phyloP scores from a whole-genome alignment of 2,329 filamentous ascomycete genomes.

The Microthyrium microscopicum region DNA sequence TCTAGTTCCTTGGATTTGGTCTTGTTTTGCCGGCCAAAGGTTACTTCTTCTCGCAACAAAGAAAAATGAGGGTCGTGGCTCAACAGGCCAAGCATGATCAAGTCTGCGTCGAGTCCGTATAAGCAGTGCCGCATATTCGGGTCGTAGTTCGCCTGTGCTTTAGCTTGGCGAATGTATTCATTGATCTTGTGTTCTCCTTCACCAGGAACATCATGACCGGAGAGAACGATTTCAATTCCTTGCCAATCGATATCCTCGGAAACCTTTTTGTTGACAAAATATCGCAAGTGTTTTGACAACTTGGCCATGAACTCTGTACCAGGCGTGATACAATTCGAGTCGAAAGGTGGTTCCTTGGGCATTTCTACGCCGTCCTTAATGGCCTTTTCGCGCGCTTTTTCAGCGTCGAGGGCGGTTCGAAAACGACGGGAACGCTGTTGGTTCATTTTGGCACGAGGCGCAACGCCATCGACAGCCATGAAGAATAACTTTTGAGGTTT shows the following conservation, averaged over 20 bases:
- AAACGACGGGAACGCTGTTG: constrained; percentile 93
- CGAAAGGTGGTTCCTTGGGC: constrained; percentile 88
- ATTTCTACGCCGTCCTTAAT: constrained; percentile 77
- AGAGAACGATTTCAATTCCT: constrained; percentile 86
- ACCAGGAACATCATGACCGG: constrained; percentile 91
- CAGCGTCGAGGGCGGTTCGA: constrained; percentile 79
- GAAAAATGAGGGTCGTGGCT: constrained; percentile 98
- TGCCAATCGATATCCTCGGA: constrained; percentile 97
- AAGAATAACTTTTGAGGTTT: constrained; percentile 98
- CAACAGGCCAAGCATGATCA: constrained; percentile 95
- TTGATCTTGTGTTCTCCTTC: constrained; percentile 99
- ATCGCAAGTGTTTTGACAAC: constrained; percentile 82
- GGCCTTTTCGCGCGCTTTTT: constrained; percentile 82
- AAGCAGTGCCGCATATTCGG: constrained; percentile 90
- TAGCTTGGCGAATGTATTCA: constrained; percentile 97
- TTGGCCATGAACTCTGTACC: constrained; percentile 98
- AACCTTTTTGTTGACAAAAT: constrained; percentile 98
- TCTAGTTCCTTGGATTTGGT: constrained; percentile 90
- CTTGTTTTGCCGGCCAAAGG: constrained; percentile 77
- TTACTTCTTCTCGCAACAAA: constrained; percentile 90
- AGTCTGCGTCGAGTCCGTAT: constrained; percentile 89
- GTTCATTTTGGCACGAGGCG: constrained; percentile 98
- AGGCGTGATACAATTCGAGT: constrained; percentile 98
- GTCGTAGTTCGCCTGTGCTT: constrained; percentile 85
- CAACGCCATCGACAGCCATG: constrained; percentile 98